Evolutionary conservation across 2,329 filamentous ascomycete genomes (phyloP), one percentile per base, ranked within the genome.

Genomic region (Ceratocystis alfenasii): DNA sequence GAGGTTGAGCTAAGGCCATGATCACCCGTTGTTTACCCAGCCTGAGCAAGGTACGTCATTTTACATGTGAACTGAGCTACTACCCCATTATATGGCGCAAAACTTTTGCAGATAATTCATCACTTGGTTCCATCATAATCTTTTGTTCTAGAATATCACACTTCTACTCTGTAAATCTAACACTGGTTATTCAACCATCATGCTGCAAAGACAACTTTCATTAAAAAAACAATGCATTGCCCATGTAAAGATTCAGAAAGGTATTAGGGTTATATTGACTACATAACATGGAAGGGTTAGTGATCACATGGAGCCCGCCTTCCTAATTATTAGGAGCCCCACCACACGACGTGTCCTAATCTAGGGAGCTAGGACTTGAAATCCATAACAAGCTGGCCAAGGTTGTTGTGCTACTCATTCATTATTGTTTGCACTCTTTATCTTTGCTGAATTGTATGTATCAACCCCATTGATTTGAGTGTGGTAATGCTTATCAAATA

Each of bases 291-390:
- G 3, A 17, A 50, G 64, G 64, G 55, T 65, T 62, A 62, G 1
- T 3, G n/a, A 36, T 66, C 48, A 66, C 65, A 28, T 48, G 61
- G 3, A 36, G 36, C 36, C 36, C 36, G 36, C 41, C 33, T 20
- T 17, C 7, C 10, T n/a, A 48, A 7, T 2, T 10, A 22, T 48
- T 5, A 17, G 28, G 4, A 28, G 60, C 41, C 53, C 63, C 66
- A 65, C 66, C 62, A 57, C 41, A 65, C 63, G 66, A 67, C 63
- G 66, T 67, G 66, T 62, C 66, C 66, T 63, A 59, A 67, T 60
- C 63, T 53, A 22, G 57, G 41, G 57, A 59, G 55, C 55, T 59
- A 33, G 55, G 55, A 59, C 55, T 59, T 33, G 8, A 59, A 2
- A n/a, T 17, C 28, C 33, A n/a, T 10, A 33, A 33, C n/a, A 1